These are phyloP conservation scores for Wickerhamomyces bisporus DNA, from an alignment of 805 yeast genomes.

Conservation along the genomic window DNA sequence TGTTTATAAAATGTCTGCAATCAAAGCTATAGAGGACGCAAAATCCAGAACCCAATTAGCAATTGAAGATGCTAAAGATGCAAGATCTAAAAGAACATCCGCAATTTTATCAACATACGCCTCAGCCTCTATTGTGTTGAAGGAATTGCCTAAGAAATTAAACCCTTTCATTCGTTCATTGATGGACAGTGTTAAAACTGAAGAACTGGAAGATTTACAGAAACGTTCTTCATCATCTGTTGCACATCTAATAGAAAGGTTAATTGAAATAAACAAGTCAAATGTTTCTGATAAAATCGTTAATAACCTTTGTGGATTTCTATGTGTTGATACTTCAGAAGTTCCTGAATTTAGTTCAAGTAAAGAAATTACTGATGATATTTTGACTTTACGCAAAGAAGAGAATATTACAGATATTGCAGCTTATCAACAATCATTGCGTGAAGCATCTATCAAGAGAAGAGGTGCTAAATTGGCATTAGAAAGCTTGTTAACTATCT, in stretches of 20 bases:
- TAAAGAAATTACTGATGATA: slow-evolving; percentile 43
- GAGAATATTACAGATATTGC: slow-evolving; percentile 64
- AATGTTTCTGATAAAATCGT: slow-evolving; percentile 84
- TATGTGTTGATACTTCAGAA: slow-evolving; percentile 93
- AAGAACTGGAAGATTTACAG: slow-evolving; percentile 63
- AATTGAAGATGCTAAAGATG: slow-evolving; percentile 59
- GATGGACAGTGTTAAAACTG: slow-evolving; percentile 88
- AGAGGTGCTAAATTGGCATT: slow-evolving; percentile 77
- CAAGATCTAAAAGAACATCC: slow-evolving; percentile 44
- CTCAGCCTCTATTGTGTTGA: slow-evolving; percentile 58
- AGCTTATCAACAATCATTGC: slow-evolving; percentile 56
- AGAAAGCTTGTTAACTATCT: slow-evolving; percentile 49
- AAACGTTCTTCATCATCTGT: slow-evolving; percentile 64
- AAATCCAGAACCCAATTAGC: slow-evolving; percentile 62
- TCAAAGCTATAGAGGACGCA: slow-evolving; percentile 74
- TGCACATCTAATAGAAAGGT: slow-evolving; percentile 54
- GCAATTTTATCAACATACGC: slow-evolving; percentile 74
- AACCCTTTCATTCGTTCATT: slow-evolving; percentile 84
- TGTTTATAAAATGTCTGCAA: slow-evolving; percentile 61
- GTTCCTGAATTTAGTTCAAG: slow-evolving; percentile 87
- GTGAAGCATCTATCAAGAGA: slow-evolving; percentile 74
- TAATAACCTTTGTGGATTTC: slow-evolving; percentile 84
- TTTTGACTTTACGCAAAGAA: slow-evolving; percentile 75
- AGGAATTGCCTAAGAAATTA: slow-evolving; percentile 76
- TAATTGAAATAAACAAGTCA: slow-evolving; percentile 52